Conservation (phyloP, 1,284 basidiomycete species). For the Schizophyllum amplum region DNA sequence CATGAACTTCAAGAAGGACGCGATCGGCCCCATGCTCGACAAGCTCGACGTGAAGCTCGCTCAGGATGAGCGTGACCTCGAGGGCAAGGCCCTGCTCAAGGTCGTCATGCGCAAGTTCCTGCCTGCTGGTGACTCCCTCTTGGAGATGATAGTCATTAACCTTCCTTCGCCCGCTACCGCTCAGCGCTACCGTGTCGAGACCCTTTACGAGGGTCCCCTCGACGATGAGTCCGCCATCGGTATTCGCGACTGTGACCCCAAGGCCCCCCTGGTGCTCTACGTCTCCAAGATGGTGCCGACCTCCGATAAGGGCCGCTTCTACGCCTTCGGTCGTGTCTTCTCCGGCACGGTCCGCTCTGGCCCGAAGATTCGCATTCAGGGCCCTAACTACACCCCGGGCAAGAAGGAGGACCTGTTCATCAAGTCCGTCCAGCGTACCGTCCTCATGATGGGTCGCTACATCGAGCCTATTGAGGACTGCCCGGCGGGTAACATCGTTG, state of each 20-base stretch:
- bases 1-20: constrained; percentile 99
- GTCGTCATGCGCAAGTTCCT: constrained; percentile 99
- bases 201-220: constrained; percentile 99
- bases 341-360: constrained; percentile 96
- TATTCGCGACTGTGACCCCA: constrained; percentile 98
- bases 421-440: constrained; percentile 98
- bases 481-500: constrained; percentile 97
- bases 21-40: constrained; percentile 80
- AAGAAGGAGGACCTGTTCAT: constrained; percentile 99
- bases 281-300: constrained; percentile 99
- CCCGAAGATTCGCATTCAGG: constrained; percentile 99
- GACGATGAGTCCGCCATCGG: constrained; percentile 99
- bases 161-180: constrained; percentile 95
- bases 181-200: constrained; percentile 98
- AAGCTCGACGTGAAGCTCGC: constrained; percentile 95
- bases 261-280: constrained; percentile 96
- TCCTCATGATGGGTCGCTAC: constrained; percentile 99
- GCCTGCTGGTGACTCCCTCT: constrained; percentile 95
- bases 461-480: constrained; percentile 99
- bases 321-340: constrained; percentile 99
- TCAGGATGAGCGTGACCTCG: constrained; percentile 88
- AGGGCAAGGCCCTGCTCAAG: constrained; percentile 97
- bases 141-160: constrained; percentile 99
- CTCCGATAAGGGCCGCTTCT: constrained; percentile 99
- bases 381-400: constrained; percentile 97